phyloP scores from a whole-genome alignment of 2,329 filamentous ascomycete genomes.

The Microdochium trichocladiopsis region DNA sequence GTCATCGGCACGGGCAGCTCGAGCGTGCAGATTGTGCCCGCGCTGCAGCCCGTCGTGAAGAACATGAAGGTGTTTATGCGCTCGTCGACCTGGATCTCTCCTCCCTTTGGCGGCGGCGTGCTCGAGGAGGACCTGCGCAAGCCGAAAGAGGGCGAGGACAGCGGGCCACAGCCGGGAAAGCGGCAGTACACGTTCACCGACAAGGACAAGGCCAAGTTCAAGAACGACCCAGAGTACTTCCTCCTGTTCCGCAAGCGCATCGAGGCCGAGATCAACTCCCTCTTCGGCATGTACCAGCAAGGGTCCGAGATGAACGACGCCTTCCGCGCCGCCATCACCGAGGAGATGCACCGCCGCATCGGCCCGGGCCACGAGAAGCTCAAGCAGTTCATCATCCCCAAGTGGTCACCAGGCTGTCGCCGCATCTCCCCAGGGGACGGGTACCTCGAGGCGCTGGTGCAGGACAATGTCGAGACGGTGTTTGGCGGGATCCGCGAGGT shows the following conservation, averaged over 20 bases:
- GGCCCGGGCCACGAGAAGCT: constrained; percentile 31
- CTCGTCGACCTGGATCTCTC: constrained; percentile 11
- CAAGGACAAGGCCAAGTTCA: constrained; percentile 28
- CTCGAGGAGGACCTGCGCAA: constrained; percentile 18
- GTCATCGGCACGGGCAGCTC: constrained; percentile 47
- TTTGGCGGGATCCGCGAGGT: constrained; percentile 24
- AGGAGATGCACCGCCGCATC: constrained; percentile 34
- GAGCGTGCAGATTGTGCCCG: constrained; percentile 44
- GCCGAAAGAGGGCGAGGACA: constrained; percentile 8
- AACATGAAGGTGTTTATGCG: constrained; percentile 19
- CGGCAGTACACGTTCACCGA: constrained; percentile 31
- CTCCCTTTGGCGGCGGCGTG: constrained; percentile 16
- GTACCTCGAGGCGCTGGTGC: constrained; percentile 31
- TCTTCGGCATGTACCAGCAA: constrained; percentile 33
- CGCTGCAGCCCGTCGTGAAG: constrained; percentile 27
- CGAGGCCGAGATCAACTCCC: constrained; percentile 31
- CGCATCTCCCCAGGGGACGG: constrained; percentile 33
- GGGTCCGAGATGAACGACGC: constrained; percentile 29
- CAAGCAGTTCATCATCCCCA: constrained; percentile 23
- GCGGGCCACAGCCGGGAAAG: constrained; percentile 22
- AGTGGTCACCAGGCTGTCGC: constrained; percentile 28
- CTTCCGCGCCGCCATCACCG: constrained; percentile 28
- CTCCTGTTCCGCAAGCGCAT: constrained; percentile 33
- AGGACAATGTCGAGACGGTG: constrained; percentile 30
- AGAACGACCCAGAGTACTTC: constrained; percentile 29